These are phyloP conservation scores for Botryotinia globosa DNA, from an alignment of 2,329 filamentous ascomycete genomes.

Conservation along the genomic window DNA sequence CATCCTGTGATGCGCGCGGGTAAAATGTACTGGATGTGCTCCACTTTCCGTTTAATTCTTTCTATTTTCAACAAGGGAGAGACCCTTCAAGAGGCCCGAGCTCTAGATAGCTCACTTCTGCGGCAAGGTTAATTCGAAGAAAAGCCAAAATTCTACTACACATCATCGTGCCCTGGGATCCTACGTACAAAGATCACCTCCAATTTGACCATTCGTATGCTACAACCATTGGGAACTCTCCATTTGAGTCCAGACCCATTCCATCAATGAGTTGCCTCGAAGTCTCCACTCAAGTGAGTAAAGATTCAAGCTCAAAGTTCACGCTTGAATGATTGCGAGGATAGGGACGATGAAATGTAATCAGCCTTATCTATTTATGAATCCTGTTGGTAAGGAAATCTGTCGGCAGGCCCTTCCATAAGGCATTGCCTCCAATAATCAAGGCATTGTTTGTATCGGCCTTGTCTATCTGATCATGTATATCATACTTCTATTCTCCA, in stretches of 20 bases:
- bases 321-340: not conserved
- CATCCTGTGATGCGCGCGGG: not conserved
- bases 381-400: not conserved
- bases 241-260: not conserved
- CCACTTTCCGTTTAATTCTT: not conserved
- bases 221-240: not conserved
- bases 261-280: too few relatives aligned
- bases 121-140: not conserved
- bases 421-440: not conserved
- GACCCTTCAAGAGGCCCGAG: not conserved
- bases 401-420: not conserved
- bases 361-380: not conserved
- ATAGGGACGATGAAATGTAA: not conserved
- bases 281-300: not conserved
- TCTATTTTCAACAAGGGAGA: not conserved
- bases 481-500: not conserved
- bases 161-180: not conserved
- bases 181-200: not conserved
- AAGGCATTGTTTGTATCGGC: not conserved
- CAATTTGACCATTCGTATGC: not conserved
- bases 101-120: not conserved
- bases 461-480: not conserved
- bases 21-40: not conserved
- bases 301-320: not conserved
- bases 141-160: not conserved